Base-by-base conservation (phyloP, 2,329 filamentous ascomycete species). In the Didymellaceae sp. region DNA sequence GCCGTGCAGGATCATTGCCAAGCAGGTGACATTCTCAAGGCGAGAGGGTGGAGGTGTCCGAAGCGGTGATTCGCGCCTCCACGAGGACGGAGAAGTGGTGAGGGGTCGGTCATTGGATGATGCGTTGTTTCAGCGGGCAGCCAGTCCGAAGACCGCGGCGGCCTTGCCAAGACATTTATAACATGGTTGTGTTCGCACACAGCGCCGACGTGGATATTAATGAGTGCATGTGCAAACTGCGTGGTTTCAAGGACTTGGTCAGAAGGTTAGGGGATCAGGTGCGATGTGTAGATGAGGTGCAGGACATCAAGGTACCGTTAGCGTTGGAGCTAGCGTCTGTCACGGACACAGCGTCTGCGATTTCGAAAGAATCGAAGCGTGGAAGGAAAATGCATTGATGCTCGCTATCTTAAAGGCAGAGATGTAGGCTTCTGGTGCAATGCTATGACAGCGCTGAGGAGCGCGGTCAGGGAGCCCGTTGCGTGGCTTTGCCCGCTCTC, bases 391-490 rank as follows among this genome's bases (percentile, higher is more conserved):
- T 45, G 1, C 31, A 42, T 45, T 52, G 31, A 32, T 31, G 31
- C 32, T 42, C 43, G 48, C 42, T 46, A 47, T 48, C 40, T 42
- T 34, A 41, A 45, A 1, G 52, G 43, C 14, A 43, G 30, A 28
- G 51, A 21, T 4, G 31, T 42, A 14, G 33, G 45, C 34, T 46
- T 49, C 35, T 47, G 49, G 67, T 88, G 85, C 56, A 90, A 67
- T 5, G 78, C 82, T 10, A 87, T 82, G 30, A 93, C 86, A 70
- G 86, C 84, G 70, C 87, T 85, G 67, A 92, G 91, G 75, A 90
- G 82, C 55, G 91, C 88, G 70, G 88, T 85, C 17, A 92, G 82
- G 9, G 87, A 84, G 17, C 87, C 86, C 63, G 88, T 81, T 0
- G 87, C 86, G 65, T 88, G 88, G 3, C 86, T 82, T 2, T 86